A percentile compares a stretch with the other conserved stretches of the same genome.
These are phyloP conservation scores for Candida tetrigidarum DNA, from an alignment of 1,139 yeast genomes.

Conservation along the genomic window DNA sequence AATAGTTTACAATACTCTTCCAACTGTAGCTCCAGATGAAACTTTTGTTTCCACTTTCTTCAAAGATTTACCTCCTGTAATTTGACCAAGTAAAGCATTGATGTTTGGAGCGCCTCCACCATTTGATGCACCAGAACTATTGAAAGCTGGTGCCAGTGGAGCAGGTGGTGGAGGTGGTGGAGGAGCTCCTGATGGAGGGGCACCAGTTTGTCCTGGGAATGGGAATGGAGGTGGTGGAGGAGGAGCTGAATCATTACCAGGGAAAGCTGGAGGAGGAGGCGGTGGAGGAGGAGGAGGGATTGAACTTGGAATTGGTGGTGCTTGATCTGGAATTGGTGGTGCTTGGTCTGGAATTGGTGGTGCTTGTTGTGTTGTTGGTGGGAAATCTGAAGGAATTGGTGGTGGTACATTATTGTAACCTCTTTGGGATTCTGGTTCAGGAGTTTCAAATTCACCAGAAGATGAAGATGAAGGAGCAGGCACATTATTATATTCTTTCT, in stretches of 20 bases:
- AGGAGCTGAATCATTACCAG: slow-evolving; percentile 16
- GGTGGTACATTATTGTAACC: slow-evolving; percentile 4
- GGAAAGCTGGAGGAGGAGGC: slow-evolving; percentile 18
- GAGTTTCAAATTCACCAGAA: slow-evolving; percentile 15
- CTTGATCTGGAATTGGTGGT: slow-evolving; percentile 5
- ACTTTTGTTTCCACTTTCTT: slow-evolving; percentile 53
- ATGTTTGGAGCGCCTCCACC: slow-evolving; percentile 40
- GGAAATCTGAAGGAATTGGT: slow-evolving; percentile 6
- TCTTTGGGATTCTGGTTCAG: slow-evolving; percentile 11
- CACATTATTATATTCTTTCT: background rate
- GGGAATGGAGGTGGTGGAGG: slow-evolving; percentile 20
- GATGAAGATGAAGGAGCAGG: slow-evolving; percentile 12
- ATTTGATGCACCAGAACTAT: slow-evolving; percentile 22
- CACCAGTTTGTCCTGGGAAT: slow-evolving; percentile 18
- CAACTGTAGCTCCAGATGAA: slow-evolving; percentile 51
- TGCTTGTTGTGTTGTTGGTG: slow-evolving; percentile 1
- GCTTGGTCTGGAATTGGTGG: slow-evolving; percentile 5
- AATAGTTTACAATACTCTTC: slow-evolving; percentile 39
- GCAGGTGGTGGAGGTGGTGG: slow-evolving; percentile 21
- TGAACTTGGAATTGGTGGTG: slow-evolving; percentile 16
- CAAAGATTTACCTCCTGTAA: slow-evolving; percentile 54
- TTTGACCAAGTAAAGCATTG: slow-evolving; percentile 57
- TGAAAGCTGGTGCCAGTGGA: slow-evolving; percentile 23
- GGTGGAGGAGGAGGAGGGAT: slow-evolving; percentile 19
- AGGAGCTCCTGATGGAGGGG: slow-evolving; percentile 19